phyloP scores from a whole-genome alignment of 495 filamentous ascomycete genomes.

The Mycothermus thermophilus region DNA sequence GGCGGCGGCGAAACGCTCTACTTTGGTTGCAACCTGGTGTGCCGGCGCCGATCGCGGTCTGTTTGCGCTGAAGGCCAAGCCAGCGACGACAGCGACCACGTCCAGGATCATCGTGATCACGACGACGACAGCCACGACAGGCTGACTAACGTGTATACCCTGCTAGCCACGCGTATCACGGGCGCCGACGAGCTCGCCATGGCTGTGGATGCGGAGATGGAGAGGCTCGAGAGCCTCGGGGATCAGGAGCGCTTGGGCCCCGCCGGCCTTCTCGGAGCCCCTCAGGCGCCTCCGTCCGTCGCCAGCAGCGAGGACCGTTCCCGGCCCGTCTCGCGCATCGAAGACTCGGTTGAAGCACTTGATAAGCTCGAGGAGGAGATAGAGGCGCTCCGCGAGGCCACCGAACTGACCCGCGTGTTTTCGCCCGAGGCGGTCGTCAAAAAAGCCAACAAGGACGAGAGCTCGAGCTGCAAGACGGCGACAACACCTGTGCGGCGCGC shows the following conservation, averaged over 20 bases:
- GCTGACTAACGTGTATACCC: slow-evolving; percentile 20
- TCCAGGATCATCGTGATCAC: no score
- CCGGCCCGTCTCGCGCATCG: slow-evolving; percentile 40
- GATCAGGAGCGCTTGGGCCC: no score
- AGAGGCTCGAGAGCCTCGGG: neutral
- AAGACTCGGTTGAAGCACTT: slow-evolving; percentile 54
- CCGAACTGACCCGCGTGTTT: slow-evolving; percentile 22
- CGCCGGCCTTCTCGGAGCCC: no score
- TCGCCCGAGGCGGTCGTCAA: slow-evolving; percentile 17
- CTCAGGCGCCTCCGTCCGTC: no score
- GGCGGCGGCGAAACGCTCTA: slow-evolving; percentile 16
- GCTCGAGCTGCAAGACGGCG: neutral
- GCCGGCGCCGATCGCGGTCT: slow-evolving; percentile 14
- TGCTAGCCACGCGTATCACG: slow-evolving; percentile 23
- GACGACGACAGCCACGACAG: no score
- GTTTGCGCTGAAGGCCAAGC: slow-evolving; percentile 1
- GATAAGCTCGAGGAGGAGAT: slow-evolving; percentile 57
- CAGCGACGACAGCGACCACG: no score
- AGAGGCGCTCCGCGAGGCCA: slow-evolving; percentile 36
- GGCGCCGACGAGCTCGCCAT: slow-evolving; percentile 10
- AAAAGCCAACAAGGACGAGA: neutral
- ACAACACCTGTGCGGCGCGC: slow-evolving; percentile 8
- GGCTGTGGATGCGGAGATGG: neutral
- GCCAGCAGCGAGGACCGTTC: slow-evolving; percentile 2
- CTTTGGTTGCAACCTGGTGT: slow-evolving; percentile 36